Conservation (phyloP, 2,329 filamentous ascomycete genomes). For the Leptodontidium sp. region DNA sequence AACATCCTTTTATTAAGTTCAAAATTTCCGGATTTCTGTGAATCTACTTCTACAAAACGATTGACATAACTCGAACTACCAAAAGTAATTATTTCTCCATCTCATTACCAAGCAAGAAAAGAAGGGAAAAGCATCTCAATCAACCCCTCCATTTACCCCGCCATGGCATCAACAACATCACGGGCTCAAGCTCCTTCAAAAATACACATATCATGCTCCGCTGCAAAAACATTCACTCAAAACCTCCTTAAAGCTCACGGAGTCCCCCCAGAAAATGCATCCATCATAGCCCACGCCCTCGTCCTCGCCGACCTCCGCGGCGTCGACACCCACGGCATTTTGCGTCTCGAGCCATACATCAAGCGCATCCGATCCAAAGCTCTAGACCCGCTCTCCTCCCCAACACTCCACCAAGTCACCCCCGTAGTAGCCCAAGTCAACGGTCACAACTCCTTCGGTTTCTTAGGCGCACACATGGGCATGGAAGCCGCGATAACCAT, state of each 20-base stretch:
- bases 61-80: not conserved
- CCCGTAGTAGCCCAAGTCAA: conserved; percentile 69
- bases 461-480: conserved; percentile 70
- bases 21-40: not conserved
- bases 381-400: conserved; percentile 66
- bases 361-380: conserved; percentile 74
- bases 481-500: conserved; percentile 74
- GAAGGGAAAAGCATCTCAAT: not conserved
- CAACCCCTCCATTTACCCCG: not conserved
- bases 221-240: conserved; percentile 15
- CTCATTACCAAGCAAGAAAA: no score
- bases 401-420: conserved; percentile 67
- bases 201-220: conserved; percentile 21
- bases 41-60: not conserved
- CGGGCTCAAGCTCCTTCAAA: not conserved
- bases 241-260: conserved; percentile 51
- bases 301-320: conserved; percentile 79
- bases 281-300: conserved; percentile 71
- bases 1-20: not conserved
- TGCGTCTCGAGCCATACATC: conserved; percentile 81
- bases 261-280: conserved; percentile 65
- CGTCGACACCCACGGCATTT: conserved; percentile 81
- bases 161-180: conserved; percentile 15
- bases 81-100: no score
- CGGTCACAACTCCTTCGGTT: conserved; percentile 78